Percentiles rank a stretch among this genome's conserved stretches.
Evolutionary conservation across 805 yeast species (phyloP).

Genomic region (Ogataea nonfermentans): DNA sequence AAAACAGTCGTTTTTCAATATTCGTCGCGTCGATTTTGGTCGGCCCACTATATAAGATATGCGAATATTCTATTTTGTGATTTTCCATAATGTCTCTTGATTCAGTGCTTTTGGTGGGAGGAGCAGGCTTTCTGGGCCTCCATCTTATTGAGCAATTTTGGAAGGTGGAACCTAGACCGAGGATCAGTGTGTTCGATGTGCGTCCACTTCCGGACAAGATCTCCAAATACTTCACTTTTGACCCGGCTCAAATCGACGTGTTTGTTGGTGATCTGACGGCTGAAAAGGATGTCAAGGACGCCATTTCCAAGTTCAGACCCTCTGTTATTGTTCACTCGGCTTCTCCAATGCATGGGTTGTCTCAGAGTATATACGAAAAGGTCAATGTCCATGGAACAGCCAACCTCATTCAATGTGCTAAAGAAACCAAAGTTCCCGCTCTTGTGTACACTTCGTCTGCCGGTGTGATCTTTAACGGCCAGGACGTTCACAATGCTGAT

Average conservation of each 20-base stretch:
- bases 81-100: constrained; percentile 29
- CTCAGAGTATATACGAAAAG: constrained; percentile 77
- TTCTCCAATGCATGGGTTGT: constrained; percentile 90
- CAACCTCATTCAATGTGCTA: constrained; percentile 65
- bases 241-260: constrained; percentile 52
- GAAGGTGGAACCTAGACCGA: constrained; percentile 60
- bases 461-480: constrained; percentile 96
- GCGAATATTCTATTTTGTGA: not conserved
- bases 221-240: constrained; percentile 74
- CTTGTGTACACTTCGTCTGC: constrained; percentile 95
- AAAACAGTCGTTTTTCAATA: not conserved
- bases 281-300: constrained; percentile 60
- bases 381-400: constrained; percentile 91
- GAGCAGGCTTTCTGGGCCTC: constrained; percentile 91
- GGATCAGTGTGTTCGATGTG: constrained; percentile 85
- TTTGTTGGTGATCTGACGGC: constrained; percentile 86
- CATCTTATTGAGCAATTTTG: constrained; percentile 87
- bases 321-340: constrained; percentile 91
- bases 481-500: constrained; percentile 85
- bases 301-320: constrained; percentile 58
- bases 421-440: constrained; percentile 50
- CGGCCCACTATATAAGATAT: not conserved
- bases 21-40: constrained; percentile 2
- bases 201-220: constrained; percentile 78
- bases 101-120: constrained; percentile 87